phyloP scores from a whole-genome alignment of 805 yeast genomes.

The Millerozyma acaciae region DNA sequence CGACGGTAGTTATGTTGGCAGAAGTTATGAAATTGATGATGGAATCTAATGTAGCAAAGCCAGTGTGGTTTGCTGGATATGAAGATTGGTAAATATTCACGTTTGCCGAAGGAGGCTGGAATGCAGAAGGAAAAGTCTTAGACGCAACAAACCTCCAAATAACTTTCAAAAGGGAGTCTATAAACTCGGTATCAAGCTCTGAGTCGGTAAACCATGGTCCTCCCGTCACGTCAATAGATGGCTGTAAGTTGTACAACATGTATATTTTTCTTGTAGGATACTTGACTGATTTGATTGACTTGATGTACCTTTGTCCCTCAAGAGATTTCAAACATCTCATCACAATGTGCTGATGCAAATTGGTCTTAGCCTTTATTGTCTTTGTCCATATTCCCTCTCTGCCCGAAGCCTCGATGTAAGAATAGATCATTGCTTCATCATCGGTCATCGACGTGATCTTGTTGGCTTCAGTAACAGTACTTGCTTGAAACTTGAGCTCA shows the following conservation, averaged over 20 bases:
- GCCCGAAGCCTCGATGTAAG: constrained; percentile 87
- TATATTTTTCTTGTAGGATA: constrained; percentile 93
- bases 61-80: constrained; percentile 56
- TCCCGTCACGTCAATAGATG: constrained; percentile 93
- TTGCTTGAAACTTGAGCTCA: constrained; percentile 71
- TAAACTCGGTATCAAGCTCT: constrained; percentile 90
- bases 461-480: constrained; percentile 66
- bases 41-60: constrained; percentile 67
- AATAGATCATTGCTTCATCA: constrained; percentile 89
- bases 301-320: constrained; percentile 79
- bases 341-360: constrained; percentile 89
- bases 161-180: constrained; percentile 75
- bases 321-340: constrained; percentile 73
- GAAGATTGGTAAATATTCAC: constrained; percentile 42
- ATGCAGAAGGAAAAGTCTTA: constrained; percentile 71
- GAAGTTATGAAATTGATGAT: constrained; percentile 70
- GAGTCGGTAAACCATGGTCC: constrained; percentile 99
- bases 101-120: constrained; percentile 38
- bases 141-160: constrained; percentile 84
- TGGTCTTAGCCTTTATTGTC: constrained; percentile 82
- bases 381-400: constrained; percentile 97
- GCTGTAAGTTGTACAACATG: constrained; percentile 91
- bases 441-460: constrained; percentile 73
- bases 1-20: constrained; percentile 77
- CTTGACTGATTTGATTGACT: constrained; percentile 85